Evolutionary conservation across 352 stramenopile genomes (phyloP).

Genomic region (Plasmopara halstedii): DNA sequence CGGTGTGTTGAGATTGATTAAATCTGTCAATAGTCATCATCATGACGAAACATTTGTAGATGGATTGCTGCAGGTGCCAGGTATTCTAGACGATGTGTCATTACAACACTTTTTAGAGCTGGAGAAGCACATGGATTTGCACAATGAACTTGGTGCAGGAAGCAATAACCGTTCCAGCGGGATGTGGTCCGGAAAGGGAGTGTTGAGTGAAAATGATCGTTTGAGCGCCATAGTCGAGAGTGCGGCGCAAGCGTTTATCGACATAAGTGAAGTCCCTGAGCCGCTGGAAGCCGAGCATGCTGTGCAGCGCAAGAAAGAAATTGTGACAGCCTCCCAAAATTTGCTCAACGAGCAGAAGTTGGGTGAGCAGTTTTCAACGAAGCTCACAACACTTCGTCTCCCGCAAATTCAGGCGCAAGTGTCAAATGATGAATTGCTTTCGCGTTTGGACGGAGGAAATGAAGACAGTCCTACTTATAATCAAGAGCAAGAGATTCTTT

Average conservation of each 20-base stretch:
- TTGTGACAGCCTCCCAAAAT: slow-evolving; percentile 41
- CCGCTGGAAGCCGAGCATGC: slow-evolving; percentile 71
- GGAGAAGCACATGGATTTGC: slow-evolving; percentile 68
- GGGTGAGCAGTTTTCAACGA: slow-evolving; percentile 38
- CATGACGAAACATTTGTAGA: slow-evolving; percentile 16
- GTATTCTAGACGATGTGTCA: slow-evolving; percentile 67
- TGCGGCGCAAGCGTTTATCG: slow-evolving; percentile 70
- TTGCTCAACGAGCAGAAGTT: slow-evolving; percentile 49
- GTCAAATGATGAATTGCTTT: slow-evolving; percentile 39
- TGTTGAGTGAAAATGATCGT: slow-evolving; percentile 67
- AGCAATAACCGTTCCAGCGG: slow-evolving; percentile 46
- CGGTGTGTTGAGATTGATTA: slow-evolving; percentile 18
- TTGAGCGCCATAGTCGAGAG: slow-evolving; percentile 72
- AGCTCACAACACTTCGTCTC: slow-evolving; percentile 38
- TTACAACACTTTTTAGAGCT: slow-evolving; percentile 75
- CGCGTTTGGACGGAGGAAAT: slow-evolving; percentile 36
- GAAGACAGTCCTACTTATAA: slow-evolving; percentile 43
- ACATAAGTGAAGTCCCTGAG: slow-evolving; percentile 75
- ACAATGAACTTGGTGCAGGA: slow-evolving; percentile 33
- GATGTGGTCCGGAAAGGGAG: slow-evolving; percentile 41
- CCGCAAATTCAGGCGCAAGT: slow-evolving; percentile 19
- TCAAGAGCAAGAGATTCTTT: slow-evolving; percentile 49
- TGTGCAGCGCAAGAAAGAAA: slow-evolving; percentile 71
- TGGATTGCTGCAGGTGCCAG: slow-evolving; percentile 51
- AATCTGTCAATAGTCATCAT: background rate